These are phyloP conservation scores for Sarocladium oryzae DNA, from an alignment of 2,329 filamentous ascomycete genomes.

Conservation along the genomic window DNA sequence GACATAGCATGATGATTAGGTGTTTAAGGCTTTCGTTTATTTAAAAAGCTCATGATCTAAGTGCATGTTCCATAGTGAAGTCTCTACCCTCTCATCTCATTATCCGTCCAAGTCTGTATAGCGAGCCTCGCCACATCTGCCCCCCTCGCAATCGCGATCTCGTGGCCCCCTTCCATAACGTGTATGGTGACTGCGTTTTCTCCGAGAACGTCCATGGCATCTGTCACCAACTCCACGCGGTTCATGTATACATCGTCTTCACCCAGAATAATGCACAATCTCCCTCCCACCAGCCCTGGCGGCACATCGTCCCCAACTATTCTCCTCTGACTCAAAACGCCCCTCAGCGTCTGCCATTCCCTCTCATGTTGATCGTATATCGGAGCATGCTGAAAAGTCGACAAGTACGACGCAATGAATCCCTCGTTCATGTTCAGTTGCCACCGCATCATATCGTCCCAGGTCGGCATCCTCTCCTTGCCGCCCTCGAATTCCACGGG, in stretches of 20 bases:
- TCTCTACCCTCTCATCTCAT: neutral
- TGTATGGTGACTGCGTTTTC: constrained; percentile 49
- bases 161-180: constrained; percentile 59
- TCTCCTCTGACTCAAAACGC: constrained; percentile 37
- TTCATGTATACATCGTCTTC: constrained; percentile 60
- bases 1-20: too few species aligned
- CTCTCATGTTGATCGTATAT: constrained; percentile 52
- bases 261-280: constrained; percentile 61
- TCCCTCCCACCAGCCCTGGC: constrained; percentile 33
- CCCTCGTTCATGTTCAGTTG: constrained; percentile 61
- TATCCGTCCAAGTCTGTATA: constrained; percentile 25
- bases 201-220: constrained; percentile 52
- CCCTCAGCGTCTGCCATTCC: constrained; percentile 53
- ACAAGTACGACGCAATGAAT: constrained; percentile 65
- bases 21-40: neutral
- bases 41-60: neutral
- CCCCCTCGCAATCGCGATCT: constrained; percentile 58
- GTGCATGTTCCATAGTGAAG: neutral
- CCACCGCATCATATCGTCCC: constrained; percentile 58
- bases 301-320: constrained; percentile 13
- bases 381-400: constrained; percentile 62
- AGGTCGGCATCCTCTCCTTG: constrained; percentile 28
- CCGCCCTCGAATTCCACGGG: constrained; percentile 34
- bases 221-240: constrained; percentile 56
- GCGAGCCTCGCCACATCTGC: constrained; percentile 45